Percentiles rank a stretch among this genome's conserved stretches.
phyloP scores from a whole-genome alignment of 2,329 filamentous ascomycete genomes.

The Biscogniauxia marginata region DNA sequence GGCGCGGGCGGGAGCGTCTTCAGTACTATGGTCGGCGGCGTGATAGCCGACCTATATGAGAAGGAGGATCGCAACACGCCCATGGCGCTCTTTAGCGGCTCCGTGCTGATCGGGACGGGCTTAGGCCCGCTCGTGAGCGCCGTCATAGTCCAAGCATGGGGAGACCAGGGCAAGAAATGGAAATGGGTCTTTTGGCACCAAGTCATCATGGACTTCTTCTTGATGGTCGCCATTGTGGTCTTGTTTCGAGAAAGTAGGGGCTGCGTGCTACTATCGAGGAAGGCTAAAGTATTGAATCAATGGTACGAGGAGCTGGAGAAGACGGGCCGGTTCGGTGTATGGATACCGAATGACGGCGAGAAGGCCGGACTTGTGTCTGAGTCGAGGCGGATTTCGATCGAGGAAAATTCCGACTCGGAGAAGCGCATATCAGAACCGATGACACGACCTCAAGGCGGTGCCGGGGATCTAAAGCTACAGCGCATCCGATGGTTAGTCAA shows the following conservation, averaged over 20 bases:
- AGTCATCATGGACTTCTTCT: constrained; percentile 62
- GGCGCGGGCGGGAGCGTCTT: constrained; percentile 78
- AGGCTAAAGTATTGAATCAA: constrained; percentile 69
- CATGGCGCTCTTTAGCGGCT: constrained; percentile 85
- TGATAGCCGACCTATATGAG: constrained; percentile 83
- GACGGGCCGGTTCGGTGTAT: constrained; percentile 55
- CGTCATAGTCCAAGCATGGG: constrained; percentile 63
- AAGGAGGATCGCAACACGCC: constrained; percentile 78
- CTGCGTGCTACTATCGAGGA: constrained; percentile 73
- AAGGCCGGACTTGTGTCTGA: constrained; percentile 6
- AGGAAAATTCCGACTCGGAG: constrained; percentile 8
- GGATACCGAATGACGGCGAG: constrained; percentile 26
- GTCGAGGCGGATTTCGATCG: neutral
- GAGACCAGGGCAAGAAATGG: constrained; percentile 50
- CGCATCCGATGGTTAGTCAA: constrained; percentile 79
- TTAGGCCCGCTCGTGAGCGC: constrained; percentile 72
- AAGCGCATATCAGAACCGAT: constrained; percentile 7
- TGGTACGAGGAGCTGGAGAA: constrained; percentile 77
- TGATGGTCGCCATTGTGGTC: constrained; percentile 63
- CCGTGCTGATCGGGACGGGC: constrained; percentile 76
- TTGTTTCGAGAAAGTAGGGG: constrained; percentile 83
- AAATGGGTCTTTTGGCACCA: constrained; percentile 91
- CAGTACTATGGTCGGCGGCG: constrained; percentile 88
- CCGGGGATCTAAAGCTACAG: constrained; percentile 28
- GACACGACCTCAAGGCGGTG: neutral